These are phyloP conservation scores for Solanum paucissectum DNA, from an alignment of 257 asterid genomes.

Conservation along the genomic window DNA sequence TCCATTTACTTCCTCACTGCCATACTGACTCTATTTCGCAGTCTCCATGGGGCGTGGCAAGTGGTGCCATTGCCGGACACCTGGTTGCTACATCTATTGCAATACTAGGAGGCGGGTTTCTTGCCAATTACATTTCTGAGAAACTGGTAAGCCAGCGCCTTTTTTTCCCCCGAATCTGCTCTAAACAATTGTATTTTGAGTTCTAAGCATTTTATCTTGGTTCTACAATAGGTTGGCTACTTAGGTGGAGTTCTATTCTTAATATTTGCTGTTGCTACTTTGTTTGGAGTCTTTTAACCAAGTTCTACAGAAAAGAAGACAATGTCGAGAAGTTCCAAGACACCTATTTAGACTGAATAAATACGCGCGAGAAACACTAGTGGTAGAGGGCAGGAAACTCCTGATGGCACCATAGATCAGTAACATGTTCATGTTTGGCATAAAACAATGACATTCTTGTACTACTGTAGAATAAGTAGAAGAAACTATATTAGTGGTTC, in stretches of 20 bases:
- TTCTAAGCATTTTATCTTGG: constrained; percentile 1
- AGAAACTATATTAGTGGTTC: neutral
- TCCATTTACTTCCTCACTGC: neutral
- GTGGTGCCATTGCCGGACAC: constrained; percentile 92
- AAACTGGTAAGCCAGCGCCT: constrained; percentile 54
- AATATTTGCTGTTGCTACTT: constrained; percentile 73
- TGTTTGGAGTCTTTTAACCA: constrained; percentile 72
- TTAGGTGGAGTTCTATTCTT: constrained; percentile 76
- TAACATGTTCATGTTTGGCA: neutral
- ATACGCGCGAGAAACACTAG: neutral
- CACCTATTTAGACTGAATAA: neutral
- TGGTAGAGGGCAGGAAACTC: neutral
- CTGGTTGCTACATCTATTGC: constrained; percentile 76
- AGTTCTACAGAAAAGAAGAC: neutral
- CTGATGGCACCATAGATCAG: neutral
- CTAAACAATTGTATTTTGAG: neutral
- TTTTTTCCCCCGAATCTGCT: neutral
- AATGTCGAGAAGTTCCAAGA: neutral
- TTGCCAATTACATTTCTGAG: constrained; percentile 86
- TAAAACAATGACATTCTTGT: neutral
- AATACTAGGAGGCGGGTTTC: constrained; percentile 87
- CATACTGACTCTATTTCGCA: constrained; percentile 7
- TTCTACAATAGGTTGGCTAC: constrained; percentile 67
- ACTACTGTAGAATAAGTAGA: constrained; percentile 1
- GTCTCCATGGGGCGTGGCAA: constrained; percentile 99